Conservation (phyloP, 495 filamentous ascomycete genomes). For the Talaromyces wortmannii region DNA sequence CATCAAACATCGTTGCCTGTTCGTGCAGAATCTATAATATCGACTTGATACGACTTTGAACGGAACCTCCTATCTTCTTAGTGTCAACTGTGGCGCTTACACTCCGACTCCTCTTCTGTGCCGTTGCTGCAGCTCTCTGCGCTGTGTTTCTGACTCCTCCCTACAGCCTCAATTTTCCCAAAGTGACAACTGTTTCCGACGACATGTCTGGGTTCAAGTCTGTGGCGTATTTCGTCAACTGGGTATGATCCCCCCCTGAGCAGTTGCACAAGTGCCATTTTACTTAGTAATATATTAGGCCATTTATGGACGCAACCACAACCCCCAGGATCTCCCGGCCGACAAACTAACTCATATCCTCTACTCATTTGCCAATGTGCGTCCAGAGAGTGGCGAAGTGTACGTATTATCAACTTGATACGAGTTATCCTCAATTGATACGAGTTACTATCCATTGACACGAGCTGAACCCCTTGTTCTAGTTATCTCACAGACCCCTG, state of each 20-base stretch:
- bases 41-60: too few relatives aligned
- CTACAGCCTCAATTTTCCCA: background rate
- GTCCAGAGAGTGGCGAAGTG: constrained; percentile 69
- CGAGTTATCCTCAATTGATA: background rate
- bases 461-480: background rate
- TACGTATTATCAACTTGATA: constrained; percentile 24
- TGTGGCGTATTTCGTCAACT: constrained; percentile 52
- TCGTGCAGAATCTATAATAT: too few relatives aligned
- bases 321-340: constrained; percentile 80
- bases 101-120: background rate
- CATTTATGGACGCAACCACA: constrained; percentile 78
- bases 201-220: constrained; percentile 31
- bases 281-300: constrained; percentile 41
- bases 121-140: background rate
- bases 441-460: background rate
- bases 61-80: background rate
- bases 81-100: background rate
- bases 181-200: background rate
- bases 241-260: constrained; percentile 25
- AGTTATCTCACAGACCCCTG: constrained; percentile 74
- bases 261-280: background rate
- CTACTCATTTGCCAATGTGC: constrained; percentile 84
- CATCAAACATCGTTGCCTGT: too few relatives aligned
- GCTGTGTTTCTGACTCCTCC: background rate
- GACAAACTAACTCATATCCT: constrained; percentile 87